Conservation (phyloP, 2,329 filamentous ascomycete genomes). For the Cryphonectria carpinicola region DNA sequence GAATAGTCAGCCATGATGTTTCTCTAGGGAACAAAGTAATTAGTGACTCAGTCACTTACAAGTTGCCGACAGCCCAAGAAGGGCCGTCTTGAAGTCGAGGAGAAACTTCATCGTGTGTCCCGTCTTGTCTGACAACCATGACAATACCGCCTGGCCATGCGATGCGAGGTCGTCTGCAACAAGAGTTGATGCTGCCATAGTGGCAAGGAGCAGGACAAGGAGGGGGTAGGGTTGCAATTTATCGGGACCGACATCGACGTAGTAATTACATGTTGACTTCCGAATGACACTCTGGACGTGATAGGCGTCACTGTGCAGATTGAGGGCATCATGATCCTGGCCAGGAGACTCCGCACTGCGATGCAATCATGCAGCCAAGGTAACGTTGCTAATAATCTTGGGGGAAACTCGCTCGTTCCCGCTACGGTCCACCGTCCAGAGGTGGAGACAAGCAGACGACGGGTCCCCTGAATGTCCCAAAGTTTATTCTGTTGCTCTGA, state of each 20-base stretch:
- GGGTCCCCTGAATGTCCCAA: not conserved
- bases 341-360: slow-evolving; percentile 18
- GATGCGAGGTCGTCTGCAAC: not conserved
- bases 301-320: slow-evolving; percentile 16
- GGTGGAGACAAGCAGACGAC: not conserved
- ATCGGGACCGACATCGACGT: slow-evolving; percentile 10
- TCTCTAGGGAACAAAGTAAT: not conserved
- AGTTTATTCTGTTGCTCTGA: not conserved
- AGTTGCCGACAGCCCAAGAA: slow-evolving; percentile 20
- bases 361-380: slow-evolving; percentile 10
- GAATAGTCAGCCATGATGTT: not conserved
- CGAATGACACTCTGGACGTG: not conserved
- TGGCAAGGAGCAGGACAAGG: not conserved
- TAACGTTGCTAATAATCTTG: slow-evolving; percentile 28
- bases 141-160: slow-evolving; percentile 5
- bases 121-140: slow-evolving; percentile 15
- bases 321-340: slow-evolving; percentile 10
- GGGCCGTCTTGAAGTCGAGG: slow-evolving; percentile 5
- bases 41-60: slow-evolving; percentile 5
- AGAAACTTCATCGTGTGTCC: slow-evolving; percentile 13
- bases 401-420: not conserved
- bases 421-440: not conserved
- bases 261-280: not conserved
- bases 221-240: slow-evolving; percentile 15
- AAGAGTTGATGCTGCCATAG: not conserved